Conservation (phyloP, 1,139 yeast genomes). For the Scheffersomyces stambukii region DNA sequence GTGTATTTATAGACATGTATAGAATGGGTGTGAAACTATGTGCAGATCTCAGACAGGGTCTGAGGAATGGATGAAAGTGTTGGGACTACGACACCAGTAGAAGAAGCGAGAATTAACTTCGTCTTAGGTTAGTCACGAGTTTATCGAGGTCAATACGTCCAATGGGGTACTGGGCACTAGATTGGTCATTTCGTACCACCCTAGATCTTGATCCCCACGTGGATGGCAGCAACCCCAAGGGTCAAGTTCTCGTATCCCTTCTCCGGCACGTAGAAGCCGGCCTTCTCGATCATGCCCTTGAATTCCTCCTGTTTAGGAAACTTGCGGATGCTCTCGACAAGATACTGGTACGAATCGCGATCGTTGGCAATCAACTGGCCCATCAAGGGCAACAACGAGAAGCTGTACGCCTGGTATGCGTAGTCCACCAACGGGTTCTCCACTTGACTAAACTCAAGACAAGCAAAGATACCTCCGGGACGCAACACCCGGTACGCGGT, state of each 20-base stretch:
- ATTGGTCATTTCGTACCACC: not conserved
- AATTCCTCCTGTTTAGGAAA: constrained; percentile 93
- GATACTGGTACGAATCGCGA: constrained; percentile 90
- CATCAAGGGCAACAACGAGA: constrained; percentile 84
- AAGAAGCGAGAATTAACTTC: no score
- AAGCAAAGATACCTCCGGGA: constrained; percentile 96
- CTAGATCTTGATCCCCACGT: constrained; percentile 82
- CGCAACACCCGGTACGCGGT: constrained; percentile 92
- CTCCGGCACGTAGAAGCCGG: constrained; percentile 86
- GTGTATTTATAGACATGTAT: constrained; percentile 17
- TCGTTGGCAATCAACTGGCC: constrained; percentile 95
- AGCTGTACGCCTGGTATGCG: constrained; percentile 83
- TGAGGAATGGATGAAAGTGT: no score
- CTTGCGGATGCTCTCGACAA: constrained; percentile 87
- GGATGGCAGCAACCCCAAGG: constrained; percentile 96
- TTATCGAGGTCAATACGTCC: no score
- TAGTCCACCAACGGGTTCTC: constrained; percentile 72
- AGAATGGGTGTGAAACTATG: constrained; percentile 6
- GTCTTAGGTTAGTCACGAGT: no score
- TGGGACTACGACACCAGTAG: no score
- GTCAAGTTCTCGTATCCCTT: constrained; percentile 91
- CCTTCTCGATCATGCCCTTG: constrained; percentile 86
- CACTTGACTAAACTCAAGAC: constrained; percentile 92
- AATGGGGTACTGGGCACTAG: no score
- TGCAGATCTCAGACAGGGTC: no score